Evolutionary conservation across 495 filamentous ascomycete genomes (phyloP).

Genomic region (Xanthoparmelia taractica): DNA sequence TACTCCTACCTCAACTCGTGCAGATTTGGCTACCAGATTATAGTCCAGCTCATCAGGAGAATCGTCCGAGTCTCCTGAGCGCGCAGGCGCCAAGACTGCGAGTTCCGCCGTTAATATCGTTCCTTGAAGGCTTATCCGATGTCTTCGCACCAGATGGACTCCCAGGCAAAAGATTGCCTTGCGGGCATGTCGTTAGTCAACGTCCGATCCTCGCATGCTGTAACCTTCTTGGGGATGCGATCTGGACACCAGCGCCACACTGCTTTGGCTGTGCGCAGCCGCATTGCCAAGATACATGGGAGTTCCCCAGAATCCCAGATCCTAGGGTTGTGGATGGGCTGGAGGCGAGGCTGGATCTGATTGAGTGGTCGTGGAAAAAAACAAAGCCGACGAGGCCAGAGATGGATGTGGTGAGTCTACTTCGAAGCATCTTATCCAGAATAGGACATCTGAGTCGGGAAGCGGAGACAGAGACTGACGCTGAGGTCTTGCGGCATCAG

Average conservation of each 20-base stretch:
- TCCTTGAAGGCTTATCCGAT: not conserved
- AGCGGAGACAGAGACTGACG: not conserved
- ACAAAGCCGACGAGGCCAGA: not conserved
- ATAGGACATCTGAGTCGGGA: not conserved
- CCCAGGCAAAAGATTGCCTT: not conserved
- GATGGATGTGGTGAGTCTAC: not conserved
- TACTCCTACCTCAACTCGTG: not conserved
- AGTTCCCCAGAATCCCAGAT: not conserved
- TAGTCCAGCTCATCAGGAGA: not conserved
- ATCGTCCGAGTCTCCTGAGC: too few species aligned
- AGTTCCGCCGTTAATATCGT: not conserved
- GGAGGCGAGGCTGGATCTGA: not conserved
- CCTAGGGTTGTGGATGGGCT: not conserved
- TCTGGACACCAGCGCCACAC: not conserved
- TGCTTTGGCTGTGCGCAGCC: not conserved
- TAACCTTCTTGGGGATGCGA: not conserved
- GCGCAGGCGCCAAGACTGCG: not conserved
- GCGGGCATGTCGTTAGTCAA: not conserved
- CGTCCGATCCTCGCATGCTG: not conserved
- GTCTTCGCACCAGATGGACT: not conserved
- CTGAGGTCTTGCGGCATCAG: not conserved
- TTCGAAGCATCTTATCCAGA: not conserved
- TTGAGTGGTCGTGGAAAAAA: constrained; percentile 1
- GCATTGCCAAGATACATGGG: not conserved
- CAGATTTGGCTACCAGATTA: not conserved